These are phyloP conservation scores for Rhizopus arrhizus DNA, from an alignment of 371 early-diverging fungal species.

Conservation along the genomic window DNA sequence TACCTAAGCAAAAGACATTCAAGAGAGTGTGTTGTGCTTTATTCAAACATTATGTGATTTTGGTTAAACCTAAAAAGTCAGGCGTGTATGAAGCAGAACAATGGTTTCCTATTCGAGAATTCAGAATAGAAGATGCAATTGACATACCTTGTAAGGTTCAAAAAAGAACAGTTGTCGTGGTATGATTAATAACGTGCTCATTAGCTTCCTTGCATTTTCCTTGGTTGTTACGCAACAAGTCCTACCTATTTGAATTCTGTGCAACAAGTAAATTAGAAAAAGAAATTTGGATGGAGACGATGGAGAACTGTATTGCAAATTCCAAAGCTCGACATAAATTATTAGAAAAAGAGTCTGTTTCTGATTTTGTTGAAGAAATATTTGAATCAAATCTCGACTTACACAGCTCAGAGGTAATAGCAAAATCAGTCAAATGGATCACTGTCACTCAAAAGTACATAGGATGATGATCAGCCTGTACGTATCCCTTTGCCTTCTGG, in stretches of 20 bases:
- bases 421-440: background rate
- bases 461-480: too few relatives aligned
- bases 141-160: conserved; percentile 31
- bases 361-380: conserved; percentile 24
- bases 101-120: conserved; percentile 61
- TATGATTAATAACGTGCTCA: too few relatives aligned
- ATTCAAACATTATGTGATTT: conserved; percentile 57
- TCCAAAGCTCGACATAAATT: conserved; percentile 15
- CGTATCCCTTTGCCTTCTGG: conserved; percentile 22
- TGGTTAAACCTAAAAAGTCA: conserved; percentile 55
- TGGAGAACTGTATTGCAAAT: conserved; percentile 17
- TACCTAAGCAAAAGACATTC: conserved; percentile 12
- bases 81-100: conserved; percentile 54
- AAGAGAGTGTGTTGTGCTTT: conserved; percentile 55
- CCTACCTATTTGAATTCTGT: conserved; percentile 20
- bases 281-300: conserved; percentile 21
- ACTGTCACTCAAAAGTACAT: background rate
- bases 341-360: background rate
- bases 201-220: conserved; percentile 16
- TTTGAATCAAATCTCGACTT: conserved; percentile 32
- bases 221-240: conserved; percentile 18
- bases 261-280: conserved; percentile 26
- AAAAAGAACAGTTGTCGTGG: too few relatives aligned
- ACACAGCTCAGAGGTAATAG: background rate
- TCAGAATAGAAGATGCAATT: conserved; percentile 40